Conservation (phyloP, 2,329 filamentous ascomycete genomes). For the Sarocladiaceae sp. region DNA sequence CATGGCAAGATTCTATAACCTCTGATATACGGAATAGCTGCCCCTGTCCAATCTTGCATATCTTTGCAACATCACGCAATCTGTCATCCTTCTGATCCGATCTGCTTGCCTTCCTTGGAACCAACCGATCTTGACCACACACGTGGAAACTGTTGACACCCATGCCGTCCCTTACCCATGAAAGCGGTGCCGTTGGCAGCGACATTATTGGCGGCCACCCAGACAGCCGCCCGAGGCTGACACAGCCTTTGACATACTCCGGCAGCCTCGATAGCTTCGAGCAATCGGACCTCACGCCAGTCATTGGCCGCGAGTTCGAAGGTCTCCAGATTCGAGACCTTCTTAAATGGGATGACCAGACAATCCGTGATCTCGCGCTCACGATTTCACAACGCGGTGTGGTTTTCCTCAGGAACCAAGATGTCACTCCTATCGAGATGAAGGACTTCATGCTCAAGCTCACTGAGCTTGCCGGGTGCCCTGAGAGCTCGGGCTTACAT, state of each 20-base stretch:
- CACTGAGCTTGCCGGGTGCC: slow-evolving; percentile 27
- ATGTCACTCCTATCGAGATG: slow-evolving; percentile 29
- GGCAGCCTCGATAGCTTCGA: slow-evolving; percentile 12
- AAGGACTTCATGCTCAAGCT: slow-evolving; percentile 30
- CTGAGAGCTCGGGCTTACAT: slow-evolving; percentile 43
- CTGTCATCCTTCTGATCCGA: not conserved
- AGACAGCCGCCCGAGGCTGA: slow-evolving; percentile 21
- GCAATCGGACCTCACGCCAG: slow-evolving; percentile 35
- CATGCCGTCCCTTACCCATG: slow-evolving; percentile 9
- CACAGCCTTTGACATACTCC: slow-evolving; percentile 13
- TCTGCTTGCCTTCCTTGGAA: not conserved
- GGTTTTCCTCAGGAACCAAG: slow-evolving; percentile 30
- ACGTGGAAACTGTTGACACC: not conserved
- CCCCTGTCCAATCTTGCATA: too few relatives aligned
- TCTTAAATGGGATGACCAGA: slow-evolving; percentile 33
- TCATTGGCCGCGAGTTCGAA: slow-evolving; percentile 43
- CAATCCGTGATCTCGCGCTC: slow-evolving; percentile 48
- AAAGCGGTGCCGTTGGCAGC: not conserved
- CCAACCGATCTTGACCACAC: not conserved
- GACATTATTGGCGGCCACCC: slow-evolving; percentile 24
- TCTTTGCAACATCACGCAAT: not conserved
- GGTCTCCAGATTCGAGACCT: slow-evolving; percentile 28
- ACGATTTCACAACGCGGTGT: slow-evolving; percentile 36
- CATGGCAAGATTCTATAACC: too few relatives aligned
- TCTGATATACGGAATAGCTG: too few relatives aligned